Conservation (phyloP, 1,284 basidiomycete genomes). For the Leccinum solheimii region DNA sequence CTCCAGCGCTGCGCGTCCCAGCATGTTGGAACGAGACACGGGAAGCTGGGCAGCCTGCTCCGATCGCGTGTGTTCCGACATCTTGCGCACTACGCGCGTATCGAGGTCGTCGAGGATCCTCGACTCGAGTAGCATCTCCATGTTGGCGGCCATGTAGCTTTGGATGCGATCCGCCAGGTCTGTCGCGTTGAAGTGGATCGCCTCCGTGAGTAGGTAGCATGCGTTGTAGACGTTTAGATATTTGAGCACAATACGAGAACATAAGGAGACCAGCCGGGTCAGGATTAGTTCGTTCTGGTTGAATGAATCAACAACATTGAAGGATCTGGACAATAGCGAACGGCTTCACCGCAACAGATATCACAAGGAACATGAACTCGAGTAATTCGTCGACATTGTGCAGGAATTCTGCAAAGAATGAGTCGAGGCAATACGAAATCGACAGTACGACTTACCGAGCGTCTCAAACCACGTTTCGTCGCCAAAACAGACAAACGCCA, state of each 20-base stretch:
- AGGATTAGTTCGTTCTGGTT: slow-evolving; percentile 85
- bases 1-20: slow-evolving; percentile 61
- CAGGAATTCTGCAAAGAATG: slow-evolving; percentile 52
- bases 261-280: slow-evolving; percentile 76
- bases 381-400: slow-evolving; percentile 75
- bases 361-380: slow-evolving; percentile 85
- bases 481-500: slow-evolving; percentile 82
- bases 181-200: slow-evolving; percentile 74
- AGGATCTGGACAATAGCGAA: not conserved
- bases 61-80: slow-evolving; percentile 60
- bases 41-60: slow-evolving; percentile 72
- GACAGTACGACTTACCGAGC: slow-evolving; percentile 51
- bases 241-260: slow-evolving; percentile 72
- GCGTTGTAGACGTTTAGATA: slow-evolving; percentile 79
- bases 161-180: slow-evolving; percentile 76
- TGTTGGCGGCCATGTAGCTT: slow-evolving; percentile 78
- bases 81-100: slow-evolving; percentile 63
- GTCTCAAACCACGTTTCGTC: slow-evolving; percentile 69
- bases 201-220: slow-evolving; percentile 80
- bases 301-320: slow-evolving; percentile 9
- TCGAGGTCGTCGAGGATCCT: slow-evolving; percentile 80
- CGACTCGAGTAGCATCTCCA: slow-evolving; percentile 87
- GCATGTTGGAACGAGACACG: slow-evolving; percentile 57
- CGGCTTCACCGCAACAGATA: slow-evolving; percentile 61
- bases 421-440: slow-evolving; percentile 1